Base-by-base conservation (phyloP, 75 land plant genomes). In the Sequoia sempervirens region DNA sequence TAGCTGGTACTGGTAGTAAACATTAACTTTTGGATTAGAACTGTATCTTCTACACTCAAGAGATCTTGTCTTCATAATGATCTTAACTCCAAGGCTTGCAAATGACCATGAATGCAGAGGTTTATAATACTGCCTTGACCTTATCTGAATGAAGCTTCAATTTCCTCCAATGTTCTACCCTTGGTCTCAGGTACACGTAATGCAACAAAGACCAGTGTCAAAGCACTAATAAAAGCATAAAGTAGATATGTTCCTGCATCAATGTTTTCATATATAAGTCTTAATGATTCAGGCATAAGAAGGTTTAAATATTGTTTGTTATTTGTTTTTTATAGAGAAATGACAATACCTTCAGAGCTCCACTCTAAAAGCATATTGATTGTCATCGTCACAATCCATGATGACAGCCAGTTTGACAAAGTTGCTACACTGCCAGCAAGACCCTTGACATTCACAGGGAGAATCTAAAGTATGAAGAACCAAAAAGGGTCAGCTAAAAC, bases 391-490 rank as follows among this genome's bases (percentile, higher is more conserved):
- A 95, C 86, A 8, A 84, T 50, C 85, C 86, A 95, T 26, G 94
- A 72, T 12, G 75, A 56, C 18, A 92, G 80, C 94, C 95, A 95
- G 38, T 95, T 93, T 54, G 84, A 85, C 56, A 93, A 86, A 1
- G 95, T 95, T 41, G 95, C 95, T 14, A 93, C 80, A 83, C 97
- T 95, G 61, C 97, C 97, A 84, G 92, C 95, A 76, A 95, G 80
- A 6, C 95, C 84, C 84, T 92, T 95, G 14, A 95, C 90, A 72
- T 88, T 91, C 5, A 91, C 84, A 36, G 95, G 97, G 81, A 95
- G 91, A 40, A 95, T 91, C 95, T 95, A 86, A 83, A 86, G 78
- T 17, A 12, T 17, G 46, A n/a, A n/a, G 7, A 40, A 12, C 30
- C 52, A 47, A 46, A n/a, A n/a, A 46, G 7, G 14, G 45, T 20